Evolutionary conservation across 441 rosid species (phyloP).

Genomic region (Arabidopsis lyrata): DNA sequence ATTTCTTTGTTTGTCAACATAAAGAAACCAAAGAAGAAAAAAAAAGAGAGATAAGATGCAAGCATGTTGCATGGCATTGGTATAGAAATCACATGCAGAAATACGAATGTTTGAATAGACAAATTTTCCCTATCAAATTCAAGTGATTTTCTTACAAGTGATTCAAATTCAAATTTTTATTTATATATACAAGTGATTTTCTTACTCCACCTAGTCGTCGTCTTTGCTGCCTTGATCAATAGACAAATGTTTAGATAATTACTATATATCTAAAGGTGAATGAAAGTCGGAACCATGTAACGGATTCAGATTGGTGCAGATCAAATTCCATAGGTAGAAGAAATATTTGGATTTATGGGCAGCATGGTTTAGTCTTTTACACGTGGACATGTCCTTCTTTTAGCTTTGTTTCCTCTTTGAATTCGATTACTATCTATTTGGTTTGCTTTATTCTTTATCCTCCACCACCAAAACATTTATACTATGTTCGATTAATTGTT

Average conservation of each 20-base stretch:
- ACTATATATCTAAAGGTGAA: not conserved
- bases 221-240: too few species aligned
- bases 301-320: conserved; percentile 5
- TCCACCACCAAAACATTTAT: conserved; percentile 8
- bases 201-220: too few species aligned
- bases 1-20: conserved; percentile 19
- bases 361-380: conserved; percentile 28
- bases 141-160: too few species aligned
- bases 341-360: conserved; percentile 16
- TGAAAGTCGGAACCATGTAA: not conserved
- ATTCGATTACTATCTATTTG: conserved; percentile 16
- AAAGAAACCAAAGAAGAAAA: not conserved
- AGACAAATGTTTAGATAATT: too few species aligned
- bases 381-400: conserved; percentile 14
- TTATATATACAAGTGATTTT: too few species aligned
- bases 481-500: not conserved
- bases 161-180: too few species aligned
- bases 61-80: conserved; percentile 5
- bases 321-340: not conserved
- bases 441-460: conserved; percentile 11
- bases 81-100: not conserved
- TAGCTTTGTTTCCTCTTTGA: conserved; percentile 25
- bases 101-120: too few species aligned
- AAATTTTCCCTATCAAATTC: too few species aligned
- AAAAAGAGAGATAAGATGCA: conserved; percentile 34